Conservation (phyloP, 192 early-diverging fungal genomes). For the Chytriomyces hyalinus region DNA sequence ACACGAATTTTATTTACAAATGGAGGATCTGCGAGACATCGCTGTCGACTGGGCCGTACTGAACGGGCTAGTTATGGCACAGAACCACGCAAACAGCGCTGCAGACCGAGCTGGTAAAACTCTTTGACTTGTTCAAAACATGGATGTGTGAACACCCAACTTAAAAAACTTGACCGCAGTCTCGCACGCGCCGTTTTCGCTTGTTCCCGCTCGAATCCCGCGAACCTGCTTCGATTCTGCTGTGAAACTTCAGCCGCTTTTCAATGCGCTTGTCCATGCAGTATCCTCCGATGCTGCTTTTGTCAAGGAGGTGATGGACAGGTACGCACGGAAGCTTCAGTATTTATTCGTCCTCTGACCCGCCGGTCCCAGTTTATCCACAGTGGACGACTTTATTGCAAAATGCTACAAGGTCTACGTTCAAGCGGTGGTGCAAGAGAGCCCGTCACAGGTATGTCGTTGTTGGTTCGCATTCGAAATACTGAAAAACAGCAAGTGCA, state of each 20-base stretch:
- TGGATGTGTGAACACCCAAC: too few relatives aligned
- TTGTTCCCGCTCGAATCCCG: conserved; percentile 88
- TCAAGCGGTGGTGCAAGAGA: conserved; percentile 57
- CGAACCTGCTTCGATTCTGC: conserved; percentile 73
- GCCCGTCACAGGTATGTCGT: conserved; percentile 60
- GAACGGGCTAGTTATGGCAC: conserved; percentile 9
- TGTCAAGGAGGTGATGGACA: conserved; percentile 72
- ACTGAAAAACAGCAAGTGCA: conserved; percentile 32
- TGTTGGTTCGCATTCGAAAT: neutral
- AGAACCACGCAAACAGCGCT: neutral
- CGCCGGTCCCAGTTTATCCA: conserved; percentile 58
- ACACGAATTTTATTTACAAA: neutral
- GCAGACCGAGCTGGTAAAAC: neutral
- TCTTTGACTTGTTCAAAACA: neutral
- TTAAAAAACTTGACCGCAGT: conserved; percentile 24
- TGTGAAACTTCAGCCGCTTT: conserved; percentile 73
- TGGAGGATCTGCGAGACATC: conserved; percentile 18
- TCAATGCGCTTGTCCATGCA: conserved; percentile 80
- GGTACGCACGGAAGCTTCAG: conserved; percentile 39
- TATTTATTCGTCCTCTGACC: neutral
- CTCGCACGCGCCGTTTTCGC: conserved; percentile 82
- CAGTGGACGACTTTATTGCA: conserved; percentile 85
- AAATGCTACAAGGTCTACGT: conserved; percentile 80
- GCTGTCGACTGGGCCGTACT: conserved; percentile 20
- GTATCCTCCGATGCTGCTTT: conserved; percentile 80